Base-by-base conservation (phyloP, 371 early-diverging fungal species). In the Lichtheimia ramosa region DNA sequence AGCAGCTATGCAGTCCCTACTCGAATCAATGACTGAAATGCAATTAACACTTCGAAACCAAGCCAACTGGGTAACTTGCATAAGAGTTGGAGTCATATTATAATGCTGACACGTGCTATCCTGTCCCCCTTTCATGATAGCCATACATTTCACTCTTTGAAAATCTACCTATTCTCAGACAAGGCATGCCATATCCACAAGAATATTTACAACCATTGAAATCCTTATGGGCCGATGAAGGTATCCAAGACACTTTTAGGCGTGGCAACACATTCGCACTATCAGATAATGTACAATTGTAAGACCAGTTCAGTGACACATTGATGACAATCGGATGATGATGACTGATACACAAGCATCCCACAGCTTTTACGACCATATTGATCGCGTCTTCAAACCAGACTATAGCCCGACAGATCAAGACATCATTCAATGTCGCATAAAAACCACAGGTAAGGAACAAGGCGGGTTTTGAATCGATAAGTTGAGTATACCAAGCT, bases 351-450 rank as follows among this genome's bases (percentile, higher is more conserved):
- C 34, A 34, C 6, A 10, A 8, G 10, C 10, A 34, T 34, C 10
- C 34, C 34, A 10, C 43, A 85, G 83, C 76, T 96, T 93, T 80
- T 96, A 93, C 74, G 88, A 93, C 53, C 71, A 87, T 18, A 74
- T 96, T 2, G 93, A 94, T 51, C 86, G 94, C 21, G 81, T 97
- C 49, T 86, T 87, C 59, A 69, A 65, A 21, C 79, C 83, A 2
- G 77, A 79, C 48, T 96, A 92, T 70, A 59, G 83, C n/a, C 96
- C 96, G 13, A 86, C 89, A 18, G 94, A 96, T 65, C 94, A 95
- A 66, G 94, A 94, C 65, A 89, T 94, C 46, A 74, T 94, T 63
- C 82, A 91, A 39, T 89, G 90, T 61, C 83, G 94, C 48, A 59
- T 63, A 21, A 67, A 67, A 41, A 67, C 68, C 16, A 67, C 68